These are phyloP conservation scores for Fusarium tanahbumbuense DNA, from an alignment of 2,329 filamentous ascomycete species.

Conservation along the genomic window DNA sequence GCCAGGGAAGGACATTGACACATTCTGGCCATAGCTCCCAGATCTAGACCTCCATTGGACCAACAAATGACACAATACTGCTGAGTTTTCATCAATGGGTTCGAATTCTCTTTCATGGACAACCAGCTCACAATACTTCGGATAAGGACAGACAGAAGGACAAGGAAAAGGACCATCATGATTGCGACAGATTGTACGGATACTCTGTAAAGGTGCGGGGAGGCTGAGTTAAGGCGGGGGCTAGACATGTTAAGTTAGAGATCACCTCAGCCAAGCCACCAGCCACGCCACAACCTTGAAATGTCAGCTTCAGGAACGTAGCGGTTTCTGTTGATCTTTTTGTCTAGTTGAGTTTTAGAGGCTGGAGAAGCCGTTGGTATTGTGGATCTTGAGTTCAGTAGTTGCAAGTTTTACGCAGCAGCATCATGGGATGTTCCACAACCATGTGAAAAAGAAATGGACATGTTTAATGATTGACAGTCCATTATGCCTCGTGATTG, in stretches of 20 bases:
- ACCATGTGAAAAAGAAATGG: background rate
- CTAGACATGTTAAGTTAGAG: background rate
- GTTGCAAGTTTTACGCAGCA: background rate
- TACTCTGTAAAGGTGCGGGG: slow-evolving; percentile 16
- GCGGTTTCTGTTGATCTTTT: slow-evolving; percentile 11
- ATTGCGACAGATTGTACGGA: background rate
- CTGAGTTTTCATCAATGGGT: background rate
- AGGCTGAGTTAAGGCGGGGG: slow-evolving; percentile 28
- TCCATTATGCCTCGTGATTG: background rate
- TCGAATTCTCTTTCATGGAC: background rate
- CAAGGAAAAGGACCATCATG: slow-evolving; percentile 3
- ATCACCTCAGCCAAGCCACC: slow-evolving; percentile 26
- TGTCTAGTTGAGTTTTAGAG: background rate
- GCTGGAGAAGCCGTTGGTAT: slow-evolving; percentile 8
- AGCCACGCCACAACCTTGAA: slow-evolving; percentile 31
- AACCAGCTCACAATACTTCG: background rate
- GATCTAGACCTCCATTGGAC: background rate
- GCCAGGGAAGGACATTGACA: background rate
- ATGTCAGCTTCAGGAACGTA: slow-evolving; percentile 20
- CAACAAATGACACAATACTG: background rate
- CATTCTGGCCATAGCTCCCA: background rate
- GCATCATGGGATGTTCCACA: slow-evolving; percentile 3
- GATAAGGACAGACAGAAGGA: background rate
- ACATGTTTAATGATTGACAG: background rate
- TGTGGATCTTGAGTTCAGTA: slow-evolving; percentile 1